These are phyloP conservation scores for Daldinia grandis DNA, from an alignment of 495 filamentous ascomycete species.

Conservation along the genomic window DNA sequence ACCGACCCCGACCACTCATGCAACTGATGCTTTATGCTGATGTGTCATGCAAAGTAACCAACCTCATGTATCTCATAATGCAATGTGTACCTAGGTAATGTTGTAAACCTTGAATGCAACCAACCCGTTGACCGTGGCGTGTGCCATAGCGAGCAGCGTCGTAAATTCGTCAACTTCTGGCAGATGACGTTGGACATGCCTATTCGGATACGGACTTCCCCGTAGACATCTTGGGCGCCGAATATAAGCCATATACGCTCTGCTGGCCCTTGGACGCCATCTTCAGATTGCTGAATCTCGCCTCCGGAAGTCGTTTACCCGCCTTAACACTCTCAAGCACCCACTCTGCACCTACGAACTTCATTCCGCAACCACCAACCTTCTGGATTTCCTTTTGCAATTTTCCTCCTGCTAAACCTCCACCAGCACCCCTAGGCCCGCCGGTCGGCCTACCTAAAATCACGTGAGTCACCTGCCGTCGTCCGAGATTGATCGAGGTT, in stretches of 20 bases:
- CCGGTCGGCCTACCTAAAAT: conserved; percentile 72
- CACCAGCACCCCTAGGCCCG: conserved; percentile 65
- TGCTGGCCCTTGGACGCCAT: conserved; percentile 67
- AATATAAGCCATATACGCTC: conserved; percentile 66
- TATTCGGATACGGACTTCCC: conserved; percentile 3
- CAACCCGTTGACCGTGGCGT: conserved; percentile 16
- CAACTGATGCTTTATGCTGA: conserved; percentile 33
- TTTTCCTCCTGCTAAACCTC: conserved; percentile 82
- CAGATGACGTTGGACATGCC: conserved; percentile 12
- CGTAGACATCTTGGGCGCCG: conserved; percentile 23
- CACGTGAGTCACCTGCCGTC: conserved; percentile 84
- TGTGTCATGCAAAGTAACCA: conserved; percentile 41
- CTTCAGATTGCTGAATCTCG: conserved; percentile 69
- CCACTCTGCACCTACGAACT: conserved; percentile 87
- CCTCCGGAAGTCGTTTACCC: conserved; percentile 77
- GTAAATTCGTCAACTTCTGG: conserved; percentile 10
- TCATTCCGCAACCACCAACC: conserved; percentile 72
- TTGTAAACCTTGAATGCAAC: conserved; percentile 32
- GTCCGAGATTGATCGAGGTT: conserved; percentile 71
- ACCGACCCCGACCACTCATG: conserved; percentile 16
- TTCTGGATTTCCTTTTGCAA: conserved; percentile 79
- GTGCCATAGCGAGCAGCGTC: conserved; percentile 7
- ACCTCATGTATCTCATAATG: conserved; percentile 30
- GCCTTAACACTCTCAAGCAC: conserved; percentile 80
- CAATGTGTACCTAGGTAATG: conserved; percentile 31